Conservation (phyloP, 345 rosid species). For the Citrus hindsii region DNA sequence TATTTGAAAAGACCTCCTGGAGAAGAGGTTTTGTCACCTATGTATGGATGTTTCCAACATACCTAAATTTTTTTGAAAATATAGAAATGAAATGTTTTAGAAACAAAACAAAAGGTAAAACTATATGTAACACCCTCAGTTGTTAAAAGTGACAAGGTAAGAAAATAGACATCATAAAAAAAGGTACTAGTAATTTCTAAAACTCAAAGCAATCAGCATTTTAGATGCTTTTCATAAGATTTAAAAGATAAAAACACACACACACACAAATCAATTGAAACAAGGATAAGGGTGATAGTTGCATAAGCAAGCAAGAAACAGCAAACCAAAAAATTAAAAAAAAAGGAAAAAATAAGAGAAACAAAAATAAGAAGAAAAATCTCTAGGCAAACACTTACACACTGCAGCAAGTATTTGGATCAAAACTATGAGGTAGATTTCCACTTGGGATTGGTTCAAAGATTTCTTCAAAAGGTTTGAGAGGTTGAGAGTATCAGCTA, state of each 20-base stretch:
- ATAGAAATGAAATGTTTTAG: conserved; percentile 31
- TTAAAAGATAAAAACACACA: neutral
- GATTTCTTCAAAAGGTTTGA: no score
- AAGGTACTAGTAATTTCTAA: neutral
- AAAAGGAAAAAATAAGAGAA: neutral
- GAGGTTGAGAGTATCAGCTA: no score
- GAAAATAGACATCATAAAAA: neutral
- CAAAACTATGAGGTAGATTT: conserved; percentile 99
- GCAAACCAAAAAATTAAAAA: neutral
- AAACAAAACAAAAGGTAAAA: conserved; percentile 26
- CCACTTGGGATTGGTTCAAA: conserved; percentile 92
- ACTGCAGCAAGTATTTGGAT: conserved; percentile 98
- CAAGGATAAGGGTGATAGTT: neutral
- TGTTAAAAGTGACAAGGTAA: conserved; percentile 13
- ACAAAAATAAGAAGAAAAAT: conserved; percentile 23
- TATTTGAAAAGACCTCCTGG: conserved; percentile 47
- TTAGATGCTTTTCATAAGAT: neutral
- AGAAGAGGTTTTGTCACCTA: conserved; percentile 88
- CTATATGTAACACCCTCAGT: conserved; percentile 27
- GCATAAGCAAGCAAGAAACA: conserved; percentile 13
- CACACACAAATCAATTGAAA: neutral
- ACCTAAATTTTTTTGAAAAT: conserved; percentile 61
- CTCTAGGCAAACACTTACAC: conserved; percentile 84
- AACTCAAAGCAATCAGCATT: conserved; percentile 7
- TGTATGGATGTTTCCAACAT: conserved; percentile 84